Conservation (phyloP, 768 basidiomycete genomes). For the Crassisporium funariophilum region DNA sequence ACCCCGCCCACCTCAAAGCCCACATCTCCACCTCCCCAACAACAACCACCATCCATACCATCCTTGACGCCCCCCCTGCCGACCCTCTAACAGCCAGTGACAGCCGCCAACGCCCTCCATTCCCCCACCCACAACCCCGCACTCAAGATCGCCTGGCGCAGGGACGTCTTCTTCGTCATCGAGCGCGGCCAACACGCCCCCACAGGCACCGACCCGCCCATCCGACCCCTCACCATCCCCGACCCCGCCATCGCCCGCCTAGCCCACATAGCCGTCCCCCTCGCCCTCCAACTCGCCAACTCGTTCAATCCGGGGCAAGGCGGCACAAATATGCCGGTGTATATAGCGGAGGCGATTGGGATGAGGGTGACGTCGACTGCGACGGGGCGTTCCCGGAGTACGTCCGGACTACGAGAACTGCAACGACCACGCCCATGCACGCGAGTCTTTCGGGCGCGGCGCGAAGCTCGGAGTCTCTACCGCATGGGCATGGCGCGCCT, state of each 20-base stretch:
- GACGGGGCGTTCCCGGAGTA: constrained; percentile 72
- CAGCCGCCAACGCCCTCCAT: constrained; percentile 53
- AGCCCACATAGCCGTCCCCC: constrained; percentile 62
- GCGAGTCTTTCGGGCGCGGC: constrained; percentile 87
- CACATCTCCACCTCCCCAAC: constrained; percentile 45
- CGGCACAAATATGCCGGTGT: constrained; percentile 31
- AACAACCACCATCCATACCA: constrained; percentile 33
- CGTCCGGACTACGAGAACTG: constrained; percentile 85
- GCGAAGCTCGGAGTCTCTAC: constrained; percentile 71
- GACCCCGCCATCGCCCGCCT: constrained; percentile 64
- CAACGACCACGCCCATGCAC: constrained; percentile 71
- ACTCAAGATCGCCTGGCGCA: constrained; percentile 73
- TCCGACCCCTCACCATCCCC: constrained; percentile 56
- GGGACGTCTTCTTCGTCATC: constrained; percentile 81
- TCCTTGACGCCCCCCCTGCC: constrained; percentile 72
- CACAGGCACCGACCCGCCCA: constrained; percentile 43
- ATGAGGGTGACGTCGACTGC: constrained; percentile 74
- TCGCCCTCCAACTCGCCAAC: constrained; percentile 60
- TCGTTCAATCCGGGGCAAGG: constrained; percentile 6
- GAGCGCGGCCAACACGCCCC: constrained; percentile 42
- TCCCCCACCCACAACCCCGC: constrained; percentile 56
- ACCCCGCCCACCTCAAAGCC: constrained; percentile 51
- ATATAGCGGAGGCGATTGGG: constrained; percentile 74
- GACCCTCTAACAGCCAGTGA: constrained; percentile 57
- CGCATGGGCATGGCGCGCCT: constrained; percentile 93